A percentile compares a stretch with the other conserved stretches of the same genome.
These are phyloP conservation scores for Neolentinus lepideus DNA, from an alignment of 1,284 basidiomycete species.

Conservation along the genomic window DNA sequence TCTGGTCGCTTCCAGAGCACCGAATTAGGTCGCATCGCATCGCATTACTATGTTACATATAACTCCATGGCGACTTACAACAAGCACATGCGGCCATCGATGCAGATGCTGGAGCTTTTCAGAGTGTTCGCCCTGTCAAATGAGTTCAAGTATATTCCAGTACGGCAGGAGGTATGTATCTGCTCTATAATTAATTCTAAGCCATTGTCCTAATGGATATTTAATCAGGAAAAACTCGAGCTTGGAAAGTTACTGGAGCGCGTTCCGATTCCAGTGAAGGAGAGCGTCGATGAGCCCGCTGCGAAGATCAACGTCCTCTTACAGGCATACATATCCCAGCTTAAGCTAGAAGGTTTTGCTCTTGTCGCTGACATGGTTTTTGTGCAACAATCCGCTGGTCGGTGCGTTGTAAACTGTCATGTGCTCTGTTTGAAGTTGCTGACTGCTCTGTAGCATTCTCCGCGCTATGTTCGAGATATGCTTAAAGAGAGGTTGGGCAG, in stretches of 20 bases:
- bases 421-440: background rate
- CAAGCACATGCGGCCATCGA: constrained; percentile 85
- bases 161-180: constrained; percentile 34
- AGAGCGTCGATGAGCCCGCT: constrained; percentile 91
- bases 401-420: constrained; percentile 33
- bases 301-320: constrained; percentile 97
- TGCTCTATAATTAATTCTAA: background rate
- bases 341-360: constrained; percentile 90
- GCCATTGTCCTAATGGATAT: constrained; percentile 25
- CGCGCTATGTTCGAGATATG: constrained; percentile 99
- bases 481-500: constrained; percentile 96
- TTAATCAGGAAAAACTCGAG: constrained; percentile 85
- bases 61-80: constrained; percentile 97
- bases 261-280: constrained; percentile 97
- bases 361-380: constrained; percentile 99
- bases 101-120: constrained; percentile 90
- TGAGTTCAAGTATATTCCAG: constrained; percentile 95
- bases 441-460: constrained; percentile 59
- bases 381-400: constrained; percentile 86
- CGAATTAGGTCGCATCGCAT: constrained; percentile 92
- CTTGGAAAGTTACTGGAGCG: constrained; percentile 90
- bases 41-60: constrained; percentile 95
- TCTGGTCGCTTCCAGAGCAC: constrained; percentile 88
- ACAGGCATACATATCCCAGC: constrained; percentile 92
- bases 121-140: constrained; percentile 95